Percentiles rank a stretch among this genome's conserved stretches.
Conservation (phyloP, 1,284 basidiomycete species). For the Exsudoporus floridanus region DNA sequence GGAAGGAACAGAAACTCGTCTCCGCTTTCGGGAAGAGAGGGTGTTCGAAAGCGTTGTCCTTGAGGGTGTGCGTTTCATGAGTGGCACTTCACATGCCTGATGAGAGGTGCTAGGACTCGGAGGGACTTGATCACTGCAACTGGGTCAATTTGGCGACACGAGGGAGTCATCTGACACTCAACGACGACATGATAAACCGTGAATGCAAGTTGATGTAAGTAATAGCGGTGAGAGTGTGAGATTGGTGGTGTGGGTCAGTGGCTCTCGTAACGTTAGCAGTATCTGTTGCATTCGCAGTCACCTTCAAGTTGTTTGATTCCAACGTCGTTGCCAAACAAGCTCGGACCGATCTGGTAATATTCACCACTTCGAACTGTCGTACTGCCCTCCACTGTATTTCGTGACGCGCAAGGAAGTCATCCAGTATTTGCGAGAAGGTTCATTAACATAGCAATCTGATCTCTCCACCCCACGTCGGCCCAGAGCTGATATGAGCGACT, state of each 20-base stretch:
- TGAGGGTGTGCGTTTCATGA: slow-evolving; percentile 35
- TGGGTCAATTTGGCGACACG: slow-evolving; percentile 20
- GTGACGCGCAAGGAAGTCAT: neutral
- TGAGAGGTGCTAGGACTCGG: slow-evolving; percentile 32
- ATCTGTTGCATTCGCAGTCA: neutral
- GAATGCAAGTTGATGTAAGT: neutral
- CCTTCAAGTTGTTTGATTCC: slow-evolving; percentile 27
- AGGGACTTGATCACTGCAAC: slow-evolving; percentile 25
- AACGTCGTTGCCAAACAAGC: slow-evolving; percentile 32
- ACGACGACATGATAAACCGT: slow-evolving; percentile 27
- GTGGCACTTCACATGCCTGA: slow-evolving; percentile 30
- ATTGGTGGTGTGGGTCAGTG: neutral
- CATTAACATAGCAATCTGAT: too few relatives aligned
- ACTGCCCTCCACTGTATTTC: neutral
- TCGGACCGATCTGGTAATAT: slow-evolving; percentile 1
- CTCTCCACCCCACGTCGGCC: neutral
- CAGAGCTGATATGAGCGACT: neutral
- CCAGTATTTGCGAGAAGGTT: neutral
- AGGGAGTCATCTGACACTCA: slow-evolving; percentile 25
- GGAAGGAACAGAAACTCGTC: slow-evolving; percentile 34
- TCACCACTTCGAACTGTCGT: neutral
- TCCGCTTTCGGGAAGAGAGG: slow-evolving; percentile 33
- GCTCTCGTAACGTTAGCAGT: neutral
- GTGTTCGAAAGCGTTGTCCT: slow-evolving; percentile 30
- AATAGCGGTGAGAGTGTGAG: neutral